Evolutionary conservation across 192 early-diverging fungal species (phyloP), one percentile per base, ranked within the genome.

Genomic region (Coemansia sp.): DNA sequence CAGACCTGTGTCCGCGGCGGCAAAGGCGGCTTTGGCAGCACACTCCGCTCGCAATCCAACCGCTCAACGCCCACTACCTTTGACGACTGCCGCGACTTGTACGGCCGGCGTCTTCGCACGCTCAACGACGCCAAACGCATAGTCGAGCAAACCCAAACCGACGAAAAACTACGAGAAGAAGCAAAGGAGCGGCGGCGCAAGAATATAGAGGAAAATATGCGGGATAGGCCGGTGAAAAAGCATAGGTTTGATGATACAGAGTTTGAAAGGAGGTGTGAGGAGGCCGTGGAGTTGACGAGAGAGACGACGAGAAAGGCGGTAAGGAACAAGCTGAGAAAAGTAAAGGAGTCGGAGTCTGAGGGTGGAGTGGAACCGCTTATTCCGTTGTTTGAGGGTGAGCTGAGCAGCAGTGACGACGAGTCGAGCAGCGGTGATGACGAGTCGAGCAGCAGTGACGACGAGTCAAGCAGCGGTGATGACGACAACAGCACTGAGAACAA

Each of bases 11-110:
- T 94, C 16, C 61, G 73, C 4, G 94, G 94, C 24, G 94, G 94
- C n/a, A 96, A 96, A 60, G 97, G 97, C 41, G 97, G 97, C 18
- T 99, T 99, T 73, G 97, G 97, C 14, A 90, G 88, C 63, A 93
- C 92, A 83, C 78, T 99, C 64, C 87, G 95, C 65, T 92, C 94
- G 0, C 93, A 96, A 69, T 95, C 95, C 61, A 94, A 87, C 48
- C 86, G 88, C 18, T 87, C 93, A 59, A 96, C 94, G 66, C 91
- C 92, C 1, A 94, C 90, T 20, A 95, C 95, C 74, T 92, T 87
- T 55, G 97, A 99, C 61, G 88, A 89, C 14, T 98, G 95, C 78
- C 85, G 97, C 39, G 96, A 99, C 79, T 79, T 98, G 53, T 88
- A 88, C 51, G 96, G 96, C 3, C 81, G 93, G 23, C 84, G 97